Base-by-base conservation (phyloP, 116 monocot species). In the Zostera marina region DNA sequence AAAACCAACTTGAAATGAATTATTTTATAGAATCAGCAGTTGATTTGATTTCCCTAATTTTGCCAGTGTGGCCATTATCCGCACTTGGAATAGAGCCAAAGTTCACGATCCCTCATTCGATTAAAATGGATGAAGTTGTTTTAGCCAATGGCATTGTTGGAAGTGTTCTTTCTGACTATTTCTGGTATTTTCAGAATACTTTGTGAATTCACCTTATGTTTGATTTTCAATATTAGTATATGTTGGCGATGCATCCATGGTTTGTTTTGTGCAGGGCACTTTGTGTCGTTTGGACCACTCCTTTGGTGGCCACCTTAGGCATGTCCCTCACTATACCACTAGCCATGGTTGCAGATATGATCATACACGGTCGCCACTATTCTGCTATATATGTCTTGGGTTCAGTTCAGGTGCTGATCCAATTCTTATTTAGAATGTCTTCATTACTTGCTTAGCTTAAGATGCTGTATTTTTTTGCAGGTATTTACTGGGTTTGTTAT, bases 291-390 rank as follows among this genome's bases (percentile, higher is more conserved):
- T 93, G 93, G 93, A 93, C 93, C 44, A 93, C 93, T 64, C 93
- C 93, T 7, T 69, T 93, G 66, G 93, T 93, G 39, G 93, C 93
- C 45, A 93, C 93, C 5, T 69, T 93, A 42, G 93, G 88, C 69
- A 84, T 93, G 84, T 93, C 93, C 25, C 75, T 93, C 59, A 93
- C 93, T 8, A 88, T 93, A 61, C 93, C 93, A 15, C 76, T 93
- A 42, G 93, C 93, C 41, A 88, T 93, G 93, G 81, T 93, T 54
- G 93, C 93, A 49, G 93, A 93, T 65, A 93, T 93, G 93, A 49
- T 93, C 52, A 79, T 93, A 63, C 93, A 93, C 72, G 93, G 93
- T 19, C 81, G 93, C 19, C 93, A 84, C 53, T 93, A 93, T 79
- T 88, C 93, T 44, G 81, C 88, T 70, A 69, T 93, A 5, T 93